A percentile compares a stretch with the other conserved stretches of the same genome.
Evolutionary conservation across 2,329 filamentous ascomycete genomes (phyloP).

Genomic region (Hymenoscyphus occultus): DNA sequence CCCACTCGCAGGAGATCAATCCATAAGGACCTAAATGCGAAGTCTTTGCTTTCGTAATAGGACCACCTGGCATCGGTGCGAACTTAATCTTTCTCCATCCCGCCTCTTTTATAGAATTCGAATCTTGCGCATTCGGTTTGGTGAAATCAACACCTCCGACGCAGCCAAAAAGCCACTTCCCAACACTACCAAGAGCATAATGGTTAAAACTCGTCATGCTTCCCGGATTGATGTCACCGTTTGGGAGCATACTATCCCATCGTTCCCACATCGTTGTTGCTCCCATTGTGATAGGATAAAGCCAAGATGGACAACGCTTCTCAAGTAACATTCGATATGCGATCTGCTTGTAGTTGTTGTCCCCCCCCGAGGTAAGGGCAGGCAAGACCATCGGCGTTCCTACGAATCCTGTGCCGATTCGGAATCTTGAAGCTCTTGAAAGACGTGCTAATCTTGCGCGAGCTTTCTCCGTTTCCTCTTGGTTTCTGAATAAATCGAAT

Average conservation of each 20-base stretch:
- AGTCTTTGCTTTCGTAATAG: constrained; percentile 33
- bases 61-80: constrained; percentile 35
- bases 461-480: constrained; percentile 14
- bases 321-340: constrained; percentile 41
- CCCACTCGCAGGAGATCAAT: constrained; percentile 26
- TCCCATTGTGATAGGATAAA: constrained; percentile 32
- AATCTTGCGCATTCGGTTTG: not conserved
- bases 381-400: constrained; percentile 31
- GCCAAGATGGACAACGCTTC: constrained; percentile 36
- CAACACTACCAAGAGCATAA: constrained; percentile 30
- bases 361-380: constrained; percentile 14
- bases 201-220: constrained; percentile 33
- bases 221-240: constrained; percentile 29
- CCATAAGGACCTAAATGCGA: constrained; percentile 35
- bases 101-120: constrained; percentile 8
- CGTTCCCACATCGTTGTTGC: constrained; percentile 33
- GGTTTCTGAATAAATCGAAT: constrained; percentile 25
- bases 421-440: constrained; percentile 22
- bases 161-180: constrained; percentile 27
- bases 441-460: constrained; percentile 24
- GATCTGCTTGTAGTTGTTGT: constrained; percentile 21
- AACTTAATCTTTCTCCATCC: constrained; percentile 36
- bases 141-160: constrained; percentile 32
- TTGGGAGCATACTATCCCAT: constrained; percentile 32
- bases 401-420: constrained; percentile 34